These are phyloP conservation scores for Suillus plorans DNA, from an alignment of 768 basidiomycete genomes.

Conservation along the genomic window DNA sequence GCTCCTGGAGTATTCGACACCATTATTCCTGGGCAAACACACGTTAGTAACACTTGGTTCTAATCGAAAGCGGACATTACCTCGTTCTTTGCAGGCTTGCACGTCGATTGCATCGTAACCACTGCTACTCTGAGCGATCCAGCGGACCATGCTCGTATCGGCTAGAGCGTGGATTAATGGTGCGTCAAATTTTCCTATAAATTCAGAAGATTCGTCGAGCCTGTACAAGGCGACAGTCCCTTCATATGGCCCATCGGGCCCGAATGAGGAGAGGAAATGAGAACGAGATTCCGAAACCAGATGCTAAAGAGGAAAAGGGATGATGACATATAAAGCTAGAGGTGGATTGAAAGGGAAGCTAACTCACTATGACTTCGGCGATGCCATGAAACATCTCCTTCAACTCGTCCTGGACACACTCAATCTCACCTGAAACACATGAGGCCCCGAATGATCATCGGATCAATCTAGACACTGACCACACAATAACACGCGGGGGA, in stretches of 20 bases:
- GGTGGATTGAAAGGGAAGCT: neutral
- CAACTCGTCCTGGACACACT: conserved; percentile 76
- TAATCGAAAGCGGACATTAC: conserved; percentile 34
- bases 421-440: conserved; percentile 50
- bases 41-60: neutral
- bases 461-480: conserved; percentile 15
- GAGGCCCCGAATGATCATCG: neutral
- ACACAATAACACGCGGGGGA: conserved; percentile 22
- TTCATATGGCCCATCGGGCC: conserved; percentile 66
- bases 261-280: conserved; percentile 62
- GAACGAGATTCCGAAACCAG: conserved; percentile 56
- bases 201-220: conserved; percentile 59
- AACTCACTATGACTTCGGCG: conserved; percentile 71
- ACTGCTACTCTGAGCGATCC: conserved; percentile 86
- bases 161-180: conserved; percentile 69
- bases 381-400: conserved; percentile 57
- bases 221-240: conserved; percentile 75
- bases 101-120: conserved; percentile 87
- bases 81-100: conserved; percentile 63
- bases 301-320: conserved; percentile 29
- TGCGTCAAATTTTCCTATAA: conserved; percentile 74
- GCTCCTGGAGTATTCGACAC: conserved; percentile 85
- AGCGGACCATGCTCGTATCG: conserved; percentile 51
- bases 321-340: neutral
- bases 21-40: conserved; percentile 49